Evolutionary conservation across 768 basidiomycete genomes (phyloP), one percentile per base, ranked within the genome.

Genomic region (Clathrus columnatus): DNA sequence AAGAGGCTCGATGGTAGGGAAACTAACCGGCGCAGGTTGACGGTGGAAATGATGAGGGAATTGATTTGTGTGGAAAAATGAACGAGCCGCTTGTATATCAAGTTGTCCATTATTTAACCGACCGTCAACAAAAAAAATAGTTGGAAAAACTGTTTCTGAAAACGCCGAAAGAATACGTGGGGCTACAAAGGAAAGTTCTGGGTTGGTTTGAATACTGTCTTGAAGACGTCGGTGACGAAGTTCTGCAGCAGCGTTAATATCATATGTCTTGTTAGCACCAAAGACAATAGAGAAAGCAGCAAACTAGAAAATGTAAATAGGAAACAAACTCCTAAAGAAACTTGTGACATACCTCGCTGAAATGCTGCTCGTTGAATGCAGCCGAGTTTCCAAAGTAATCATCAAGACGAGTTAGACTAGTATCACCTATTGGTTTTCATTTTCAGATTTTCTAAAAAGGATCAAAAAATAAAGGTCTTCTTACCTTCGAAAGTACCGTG

Each of bases 341-440:
- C n/a, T n/a, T n/a, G n/a, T n/a, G n/a, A 36, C 10, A 36, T 3
- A 36, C 56, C 16, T 45, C 41, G 11, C 51, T 8, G 56, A 57
- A 57, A 18, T 26, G 56, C 6, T 48, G 50, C 17, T 21, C 36
- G 41, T 57, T 57, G 36, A 57, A 51, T 18, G 14, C 17, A 20
- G 50, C 49, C 23, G 50, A 44, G 49, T 57, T 41, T 50, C 56
- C 56, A 10, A 57, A 45, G 42, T 43, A 51, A n/a, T 20, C 56
- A 43, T 57, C 56, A 23, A 21, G 28, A 2, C 56, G 56, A 8
- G 56, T 51, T 23, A 57, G 21, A 32, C 56, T 57, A 11, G 50
- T 50, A 50, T 57, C 56, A 32, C 56, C 56, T 57, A 43, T 6
- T 8, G n/a, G n/a, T n/a, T n/a, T n/a, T n/a, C n/a, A n/a, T n/a